These are phyloP conservation scores for Ophiobolus disseminans DNA, from an alignment of 2,329 filamentous ascomycete genomes.

Conservation along the genomic window DNA sequence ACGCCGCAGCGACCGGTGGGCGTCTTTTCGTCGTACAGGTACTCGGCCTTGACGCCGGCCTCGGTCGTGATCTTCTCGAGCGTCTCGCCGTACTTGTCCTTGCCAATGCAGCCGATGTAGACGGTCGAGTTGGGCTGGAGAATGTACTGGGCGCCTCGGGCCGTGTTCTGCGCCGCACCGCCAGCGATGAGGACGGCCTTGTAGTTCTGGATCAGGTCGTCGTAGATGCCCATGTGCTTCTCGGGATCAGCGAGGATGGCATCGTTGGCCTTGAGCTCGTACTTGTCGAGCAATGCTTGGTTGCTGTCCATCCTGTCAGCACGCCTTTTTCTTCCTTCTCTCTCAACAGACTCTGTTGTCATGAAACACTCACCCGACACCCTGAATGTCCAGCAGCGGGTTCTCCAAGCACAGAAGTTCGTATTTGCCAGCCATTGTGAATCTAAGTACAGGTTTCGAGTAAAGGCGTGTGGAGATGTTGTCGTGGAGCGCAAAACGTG, in stretches of 20 bases:
- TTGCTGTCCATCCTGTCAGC: constrained; percentile 63
- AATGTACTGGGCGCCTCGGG: constrained; percentile 93
- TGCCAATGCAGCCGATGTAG: constrained; percentile 91
- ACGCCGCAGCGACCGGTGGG: constrained; percentile 95
- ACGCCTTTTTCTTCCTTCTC: constrained; percentile 15
- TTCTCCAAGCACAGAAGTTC: constrained; percentile 95
- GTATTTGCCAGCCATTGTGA: constrained; percentile 82
- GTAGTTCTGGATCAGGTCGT: constrained; percentile 91
- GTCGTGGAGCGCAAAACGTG: constrained; percentile 21
- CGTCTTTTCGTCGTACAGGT: constrained; percentile 83
- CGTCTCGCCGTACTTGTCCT: constrained; percentile 93
- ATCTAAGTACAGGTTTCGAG: constrained; percentile 9
- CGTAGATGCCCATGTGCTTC: constrained; percentile 87
- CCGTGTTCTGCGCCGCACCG: constrained; percentile 96
- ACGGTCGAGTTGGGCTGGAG: constrained; percentile 87
- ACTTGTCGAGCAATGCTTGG: constrained; percentile 87
- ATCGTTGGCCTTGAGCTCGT: constrained; percentile 92
- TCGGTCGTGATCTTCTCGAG: constrained; percentile 85
- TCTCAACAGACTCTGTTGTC: background rate
- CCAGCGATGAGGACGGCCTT: constrained; percentile 94
- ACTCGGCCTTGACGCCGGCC: constrained; percentile 91
- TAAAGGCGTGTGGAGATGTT: constrained; percentile 15
- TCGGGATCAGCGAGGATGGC: constrained; percentile 89
- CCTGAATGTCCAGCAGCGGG: constrained; percentile 97
- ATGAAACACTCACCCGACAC: constrained; percentile 64